Evolutionary conservation across 495 filamentous ascomycete species (phyloP), one percentile per base, ranked within the genome.

Genomic region (Daldinia vernicosa): DNA sequence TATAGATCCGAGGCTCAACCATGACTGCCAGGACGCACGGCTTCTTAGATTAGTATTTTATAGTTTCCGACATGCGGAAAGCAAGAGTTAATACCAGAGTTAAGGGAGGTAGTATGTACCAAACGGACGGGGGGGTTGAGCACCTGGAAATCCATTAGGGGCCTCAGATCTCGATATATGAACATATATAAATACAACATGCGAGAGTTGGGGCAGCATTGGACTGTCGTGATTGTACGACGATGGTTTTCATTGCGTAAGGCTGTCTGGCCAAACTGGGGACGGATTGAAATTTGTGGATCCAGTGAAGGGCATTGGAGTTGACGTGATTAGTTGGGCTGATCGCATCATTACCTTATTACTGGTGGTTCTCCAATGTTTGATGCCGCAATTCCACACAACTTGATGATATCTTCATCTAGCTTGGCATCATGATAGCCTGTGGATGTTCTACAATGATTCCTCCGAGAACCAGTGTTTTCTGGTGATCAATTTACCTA

Each of bases 291-390:
- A 56, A 66, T 70, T 70, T 68, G 72, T 74, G 73, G 73, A 75
- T 72, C 75, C 73, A 77, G 70, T 75, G 53, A 71, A 53, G 69
- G 54, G 19, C 65, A 70, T 45, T 72, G 53, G 67, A 70, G 54
- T 74, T 75, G 75, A 77, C 73, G 75, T 75, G 75, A 75, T 77
- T 53, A 67, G 59, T 77, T 64, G 69, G 66, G 61, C 57, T 75
- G 63, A 77, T 77, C 69, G 67, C 75, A 77, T 66, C 75, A 75
- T 77, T 45, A 19, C 19, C 27, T 15, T 35, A 12, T 60, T 64
- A 65, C 55, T 72, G 60, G 65, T 62, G n/a, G 28, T 65, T 66
- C 66, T 62, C 65, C 61, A 47, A 66, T 45, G 40, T 57, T 66
- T 53, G 65, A 69, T 63, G 70, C 66, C 66, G 61, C 61, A 66